Base-by-base conservation (phyloP, 1,284 basidiomycete species). In the Agroathelia rolfsii region DNA sequence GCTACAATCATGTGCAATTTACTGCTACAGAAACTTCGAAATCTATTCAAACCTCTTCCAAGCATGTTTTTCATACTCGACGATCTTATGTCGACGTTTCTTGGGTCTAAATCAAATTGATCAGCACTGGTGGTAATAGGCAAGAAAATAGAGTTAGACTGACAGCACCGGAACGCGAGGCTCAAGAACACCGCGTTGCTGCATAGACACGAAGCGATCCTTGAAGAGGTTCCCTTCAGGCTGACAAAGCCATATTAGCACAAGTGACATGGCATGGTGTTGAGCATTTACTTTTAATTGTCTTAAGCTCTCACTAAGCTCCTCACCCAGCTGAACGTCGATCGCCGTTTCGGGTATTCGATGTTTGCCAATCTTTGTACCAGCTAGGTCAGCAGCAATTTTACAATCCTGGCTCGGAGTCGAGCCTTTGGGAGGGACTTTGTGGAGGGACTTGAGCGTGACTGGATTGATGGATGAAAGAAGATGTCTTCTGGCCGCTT, bases 151-250 rank as follows among this genome's bases (percentile, higher is more conserved):
- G 33, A 19, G 16, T 13, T 8, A 49, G 3, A 72, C 86, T 41
- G 53, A 89, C 83, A 79, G 41, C 28, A 88, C 74, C 17, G 66
- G 80, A 15, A 66, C 63, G 4, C 83, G 72, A 5, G 86, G 82
- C 48, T 89, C 86, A 18, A 86, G 59, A 23, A 86, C 60, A 0
- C 79, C 84, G 14, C 85, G 68, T 34, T 84, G 76, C 46, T 92
- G 85, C 54, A 88, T 55, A 46, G 73, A 87, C 26, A 82, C 55
- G 63, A 90, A 93, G 3, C 90, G 73, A 52, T 95, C 92, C 27
- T 78, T 72, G 70, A 94, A 95, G 16, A 94, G 58, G 53, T 94
- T 95, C 19, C 92, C 92, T 59, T 95, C 90, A 12, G 87, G 84
- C 86, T 90, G 40, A 10, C 23, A 19, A 36, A 15, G 24, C 18